Conservation (phyloP, 2,329 filamentous ascomycete species). For the Colletotrichum somersetense region DNA sequence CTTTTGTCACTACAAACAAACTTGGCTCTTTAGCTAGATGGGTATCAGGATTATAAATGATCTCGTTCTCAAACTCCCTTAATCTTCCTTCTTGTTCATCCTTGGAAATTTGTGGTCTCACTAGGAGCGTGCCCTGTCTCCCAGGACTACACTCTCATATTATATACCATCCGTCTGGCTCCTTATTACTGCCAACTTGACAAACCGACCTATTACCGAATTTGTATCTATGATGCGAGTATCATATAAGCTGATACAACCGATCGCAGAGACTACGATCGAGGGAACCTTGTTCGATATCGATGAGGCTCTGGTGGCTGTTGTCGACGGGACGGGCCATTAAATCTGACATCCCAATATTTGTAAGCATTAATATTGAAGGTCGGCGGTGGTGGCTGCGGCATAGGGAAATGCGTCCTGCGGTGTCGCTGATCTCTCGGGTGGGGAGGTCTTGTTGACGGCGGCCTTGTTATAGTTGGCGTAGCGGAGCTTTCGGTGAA, state of each 20-base stretch:
- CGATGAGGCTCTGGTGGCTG: constrained; percentile 1
- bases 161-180: not conserved
- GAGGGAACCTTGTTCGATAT: not conserved
- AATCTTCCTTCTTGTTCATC: not conserved
- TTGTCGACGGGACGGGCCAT: not conserved
- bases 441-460: not conserved
- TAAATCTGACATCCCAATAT: not conserved
- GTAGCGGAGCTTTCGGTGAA: not conserved
- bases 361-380: constrained; percentile 15
- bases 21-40: too few relatives aligned
- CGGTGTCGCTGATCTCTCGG: not conserved
- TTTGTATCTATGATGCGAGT: not conserved
- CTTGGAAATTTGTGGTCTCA: not conserved
- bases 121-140: not conserved
- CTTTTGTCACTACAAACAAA: not conserved
- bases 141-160: too few relatives aligned
- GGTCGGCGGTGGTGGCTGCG: not conserved
- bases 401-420: not conserved
- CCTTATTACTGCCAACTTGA: not conserved
- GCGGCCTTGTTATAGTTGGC: not conserved
- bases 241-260: not conserved
- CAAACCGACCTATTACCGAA: accelerated
- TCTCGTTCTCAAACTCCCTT: not conserved
- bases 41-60: not conserved
- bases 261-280: not conserved